Percentiles rank a stretch among this genome's conserved stretches.
phyloP scores from a whole-genome alignment of 2,329 filamentous ascomycete genomes.

The Hirsutella minnesotensis region DNA sequence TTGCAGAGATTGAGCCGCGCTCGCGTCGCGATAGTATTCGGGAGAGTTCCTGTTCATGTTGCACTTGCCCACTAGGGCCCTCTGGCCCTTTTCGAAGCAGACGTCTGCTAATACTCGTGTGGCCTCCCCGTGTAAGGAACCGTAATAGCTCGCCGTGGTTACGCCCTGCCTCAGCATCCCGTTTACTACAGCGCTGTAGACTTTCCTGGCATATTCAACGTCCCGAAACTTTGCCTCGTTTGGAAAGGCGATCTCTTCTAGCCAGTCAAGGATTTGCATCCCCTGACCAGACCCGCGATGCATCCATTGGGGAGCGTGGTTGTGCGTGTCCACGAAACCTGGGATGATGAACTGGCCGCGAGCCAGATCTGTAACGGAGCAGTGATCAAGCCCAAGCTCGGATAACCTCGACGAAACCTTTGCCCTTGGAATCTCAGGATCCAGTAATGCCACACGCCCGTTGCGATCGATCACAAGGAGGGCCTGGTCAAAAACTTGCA shows the following conservation, averaged over 20 bases:
- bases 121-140: conserved; percentile 41
- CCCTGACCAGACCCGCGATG: conserved; percentile 36
- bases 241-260: conserved; percentile 51
- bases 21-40: conserved; percentile 38
- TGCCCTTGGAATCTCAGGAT: conserved; percentile 6
- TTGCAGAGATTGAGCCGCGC: conserved; percentile 30
- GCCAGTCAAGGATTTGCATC: conserved; percentile 49
- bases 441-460: conserved; percentile 14
- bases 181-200: conserved; percentile 40
- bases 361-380: conserved; percentile 14
- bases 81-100: conserved; percentile 40
- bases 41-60: conserved; percentile 49
- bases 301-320: conserved; percentile 50
- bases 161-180: conserved; percentile 50
- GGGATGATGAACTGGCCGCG: conserved; percentile 42
- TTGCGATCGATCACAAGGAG: conserved; percentile 17
- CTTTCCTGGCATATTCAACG: conserved; percentile 33
- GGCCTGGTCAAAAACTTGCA: conserved; percentile 26
- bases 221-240: conserved; percentile 50
- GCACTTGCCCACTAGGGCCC: conserved; percentile 50
- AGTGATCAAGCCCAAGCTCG: conserved; percentile 2
- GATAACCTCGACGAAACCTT: conserved; percentile 7
- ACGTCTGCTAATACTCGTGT: conserved; percentile 44
- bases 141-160: conserved; percentile 51
- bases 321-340: conserved; percentile 55